Evolutionary conservation across 768 basidiomycete species (phyloP), one percentile per base, ranked within the genome.

Genomic region (Lentinula aciculospora): DNA sequence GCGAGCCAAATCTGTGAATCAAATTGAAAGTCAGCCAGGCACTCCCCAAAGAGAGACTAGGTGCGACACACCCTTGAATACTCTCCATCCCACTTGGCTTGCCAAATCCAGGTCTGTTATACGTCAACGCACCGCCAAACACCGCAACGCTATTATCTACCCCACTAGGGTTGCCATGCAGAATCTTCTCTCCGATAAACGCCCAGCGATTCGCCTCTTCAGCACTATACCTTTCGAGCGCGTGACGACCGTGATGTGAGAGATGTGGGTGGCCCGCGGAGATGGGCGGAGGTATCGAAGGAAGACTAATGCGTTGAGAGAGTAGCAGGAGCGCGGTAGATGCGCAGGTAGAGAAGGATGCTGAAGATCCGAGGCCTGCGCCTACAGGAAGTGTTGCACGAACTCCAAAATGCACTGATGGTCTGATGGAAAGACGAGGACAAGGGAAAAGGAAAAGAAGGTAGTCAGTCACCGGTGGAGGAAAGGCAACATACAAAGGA

Each of bases 161-260:
- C 8, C 97, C 97, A 64, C 93, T 96, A 2, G 97, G 97, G 66
- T 90, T 98, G 0, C 97, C 97, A 68, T 99, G 97, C 51, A 98
- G 74, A 40, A 99, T 88, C 72, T 98, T 98, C 75, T 99, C 97
- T 10, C 88, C 81, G 53, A 98, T 76, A 72, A 97, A 98, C 19
- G 97, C 94, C 86, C 94, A 98, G 47, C 80, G 78, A 71, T 99
- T 98, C 63, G 95, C 86, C 61, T 86, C 78, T 62, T 94, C 88
- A 4, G 92, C 90, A 29, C 85, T 72, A 10, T 71, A 67, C 36
- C 74, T 76, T 19, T 88, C 75, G 62, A 94, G 76, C 56, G 86
- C 84, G 54, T 83, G 79, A 13, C 85, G 81, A 56, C 85, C 85
- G 66, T 79, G 71, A 64, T 89, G 83, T 3, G 85, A 82, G 57